Conservation (phyloP, 2,329 filamentous ascomycete genomes). For the Colletotrichum orchidophilum region DNA sequence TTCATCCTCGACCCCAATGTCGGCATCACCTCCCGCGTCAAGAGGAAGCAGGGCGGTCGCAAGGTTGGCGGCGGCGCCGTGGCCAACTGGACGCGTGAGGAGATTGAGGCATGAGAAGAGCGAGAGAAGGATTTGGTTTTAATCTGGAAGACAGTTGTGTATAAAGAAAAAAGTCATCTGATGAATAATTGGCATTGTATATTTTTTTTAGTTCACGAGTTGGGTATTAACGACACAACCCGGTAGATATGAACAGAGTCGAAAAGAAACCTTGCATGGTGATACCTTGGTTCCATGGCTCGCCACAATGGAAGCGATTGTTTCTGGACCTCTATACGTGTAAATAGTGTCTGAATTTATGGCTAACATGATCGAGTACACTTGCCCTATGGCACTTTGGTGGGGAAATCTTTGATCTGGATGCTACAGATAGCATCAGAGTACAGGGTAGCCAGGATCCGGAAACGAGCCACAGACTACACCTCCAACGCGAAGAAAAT, state of each 20-base stretch:
- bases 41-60: constrained; percentile 81
- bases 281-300: too few relatives aligned
- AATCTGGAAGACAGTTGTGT: not conserved
- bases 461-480: too few relatives aligned
- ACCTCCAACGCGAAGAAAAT: too few relatives aligned
- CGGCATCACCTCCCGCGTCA: constrained; percentile 90
- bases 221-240: not conserved
- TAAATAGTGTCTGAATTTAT: too few relatives aligned
- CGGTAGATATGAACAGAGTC: not conserved
- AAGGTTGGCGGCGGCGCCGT: constrained; percentile 60
- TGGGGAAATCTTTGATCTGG: too few relatives aligned
- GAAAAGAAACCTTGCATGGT: not conserved
- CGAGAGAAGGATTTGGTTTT: not conserved
- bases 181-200: not conserved
- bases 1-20: constrained; percentile 93
- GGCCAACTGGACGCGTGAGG: constrained; percentile 70
- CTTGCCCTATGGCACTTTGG: too few relatives aligned
- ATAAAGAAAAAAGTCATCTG: not conserved
- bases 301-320: too few relatives aligned
- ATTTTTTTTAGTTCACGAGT: not conserved
- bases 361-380: too few relatives aligned
- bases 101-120: constrained; percentile 68
- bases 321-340: too few relatives aligned
- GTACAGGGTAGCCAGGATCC: too few relatives aligned
- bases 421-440: too few relatives aligned